A percentile compares a stretch with the other conserved stretches of the same genome.
Conservation (phyloP, 148 eudicot species). For the Oxyria digyna region DNA sequence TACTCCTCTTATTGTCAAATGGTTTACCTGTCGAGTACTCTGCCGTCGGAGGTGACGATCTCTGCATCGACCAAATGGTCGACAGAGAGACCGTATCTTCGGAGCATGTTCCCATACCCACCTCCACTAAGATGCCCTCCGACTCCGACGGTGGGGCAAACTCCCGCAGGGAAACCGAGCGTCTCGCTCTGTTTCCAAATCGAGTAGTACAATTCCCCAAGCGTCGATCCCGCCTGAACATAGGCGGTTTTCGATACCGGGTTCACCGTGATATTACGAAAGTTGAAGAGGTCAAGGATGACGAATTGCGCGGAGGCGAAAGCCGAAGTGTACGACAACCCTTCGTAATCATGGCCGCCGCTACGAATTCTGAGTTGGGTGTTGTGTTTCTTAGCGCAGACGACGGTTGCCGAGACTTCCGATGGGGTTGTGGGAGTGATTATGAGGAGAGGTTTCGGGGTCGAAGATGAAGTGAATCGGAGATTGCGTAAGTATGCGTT, state of each 20-base stretch:
- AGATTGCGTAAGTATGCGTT: not conserved
- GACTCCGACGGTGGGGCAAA: slow-evolving; percentile 25
- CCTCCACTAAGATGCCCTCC: slow-evolving; percentile 32
- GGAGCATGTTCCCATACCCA: slow-evolving; percentile 21
- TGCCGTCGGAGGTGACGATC: slow-evolving; percentile 20
- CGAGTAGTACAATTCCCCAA: slow-evolving; percentile 9
- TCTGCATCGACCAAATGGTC: slow-evolving; percentile 25
- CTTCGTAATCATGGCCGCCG: slow-evolving; percentile 10
- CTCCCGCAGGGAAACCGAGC: slow-evolving; percentile 17
- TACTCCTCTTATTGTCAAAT: too few relatives aligned
- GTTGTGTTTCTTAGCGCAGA: not conserved
- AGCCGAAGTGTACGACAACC: not conserved
- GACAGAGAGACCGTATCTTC: slow-evolving; percentile 21
- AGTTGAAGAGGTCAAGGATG: slow-evolving; percentile 15
- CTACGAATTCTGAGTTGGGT: not conserved
- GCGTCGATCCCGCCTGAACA: slow-evolving; percentile 19
- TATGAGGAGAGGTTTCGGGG: slow-evolving; percentile 4
- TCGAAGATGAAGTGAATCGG: slow-evolving; percentile 1
- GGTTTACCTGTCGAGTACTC: slow-evolving; percentile 14
- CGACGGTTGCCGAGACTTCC: not conserved
- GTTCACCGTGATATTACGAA: slow-evolving; percentile 7
- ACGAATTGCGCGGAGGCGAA: not conserved
- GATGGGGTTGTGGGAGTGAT: not conserved
- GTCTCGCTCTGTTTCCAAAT: slow-evolving; percentile 11
- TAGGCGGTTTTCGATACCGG: not conserved